Percentiles rank a stretch among this genome's conserved stretches.
These are phyloP conservation scores for Entomortierella beljakovae DNA, from an alignment of 192 early-diverging fungal genomes.

Conservation along the genomic window DNA sequence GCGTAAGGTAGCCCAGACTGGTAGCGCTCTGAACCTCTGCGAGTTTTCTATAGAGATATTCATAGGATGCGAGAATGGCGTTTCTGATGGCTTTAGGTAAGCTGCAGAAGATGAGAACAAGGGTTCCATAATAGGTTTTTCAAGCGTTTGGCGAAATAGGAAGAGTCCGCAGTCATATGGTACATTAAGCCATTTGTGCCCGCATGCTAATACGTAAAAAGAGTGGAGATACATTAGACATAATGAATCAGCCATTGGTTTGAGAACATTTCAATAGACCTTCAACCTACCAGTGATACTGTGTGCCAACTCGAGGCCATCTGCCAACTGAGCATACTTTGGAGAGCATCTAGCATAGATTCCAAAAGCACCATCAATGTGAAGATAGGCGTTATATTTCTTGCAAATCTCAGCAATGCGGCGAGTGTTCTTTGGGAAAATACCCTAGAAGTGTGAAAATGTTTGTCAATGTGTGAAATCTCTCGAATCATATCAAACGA, in stretches of 20 bases:
- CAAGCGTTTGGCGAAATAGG: conserved; percentile 38
- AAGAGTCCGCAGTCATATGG: conserved; percentile 73
- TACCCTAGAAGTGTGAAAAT: conserved; percentile 27
- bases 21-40: conserved; percentile 67
- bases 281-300: conserved; percentile 58
- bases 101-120: conserved; percentile 52
- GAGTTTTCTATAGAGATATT: conserved; percentile 72
- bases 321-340: conserved; percentile 38
- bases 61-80: conserved; percentile 53
- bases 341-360: conserved; percentile 61
- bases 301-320: conserved; percentile 60
- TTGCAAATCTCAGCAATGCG: conserved; percentile 56
- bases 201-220: conserved; percentile 45
- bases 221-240: not conserved
- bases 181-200: conserved; percentile 75
- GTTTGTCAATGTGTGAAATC: not conserved
- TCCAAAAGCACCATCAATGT: conserved; percentile 76
- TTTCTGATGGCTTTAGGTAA: conserved; percentile 39
- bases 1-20: conserved; percentile 63
- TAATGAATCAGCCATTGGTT: too few species aligned
- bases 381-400: conserved; percentile 61
- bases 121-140: conserved; percentile 37
- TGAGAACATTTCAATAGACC: not conserved
- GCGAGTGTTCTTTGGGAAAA: conserved; percentile 50
- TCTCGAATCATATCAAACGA: not conserved